Evolutionary conservation across 345 rosid genomes (phyloP), one percentile per base, ranked within the genome.

Genomic region (Arabidopsis arenosa): DNA sequence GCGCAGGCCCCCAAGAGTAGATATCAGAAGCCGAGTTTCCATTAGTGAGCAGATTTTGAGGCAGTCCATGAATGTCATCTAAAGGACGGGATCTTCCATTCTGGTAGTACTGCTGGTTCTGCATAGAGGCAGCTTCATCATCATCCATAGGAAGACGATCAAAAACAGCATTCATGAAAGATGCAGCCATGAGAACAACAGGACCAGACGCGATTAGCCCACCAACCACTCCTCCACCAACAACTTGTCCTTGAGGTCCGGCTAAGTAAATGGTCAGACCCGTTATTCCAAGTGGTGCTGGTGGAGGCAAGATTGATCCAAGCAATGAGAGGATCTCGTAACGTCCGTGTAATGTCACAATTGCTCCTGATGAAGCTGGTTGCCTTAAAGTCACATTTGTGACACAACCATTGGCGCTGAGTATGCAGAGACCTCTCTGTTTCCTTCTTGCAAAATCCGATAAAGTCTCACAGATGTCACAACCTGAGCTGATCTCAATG

Each of bases 241-340:
- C 95, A 56, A 94, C 92, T 75, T 94, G 98, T 30, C 98, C 98
- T 59, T 90, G 98, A 44, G 89, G 85, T 62, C 98, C 97, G 12
- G 97, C 90, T n/a, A 94, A 71, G 86, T 92, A 92, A 74, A 94
- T 85, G 63, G 93, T 92, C 11, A 94, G 78, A 66, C 98, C 97
- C 0, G 90, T 89, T 45, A 94, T 86, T 32, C 96, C 97, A 0
- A 87, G 89, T 0, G 97, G 97, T 59, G 97, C 91, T 1, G 96
- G 97, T 7, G 95, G 97, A 7, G 96, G 98, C 80, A 95, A 82
- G 83, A 92, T 83, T 0, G 97, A 92, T 17, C 99, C 99, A 0
- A 90, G 90, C 85, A 95, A 75, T 0, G 99, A 92, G 8, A 95
- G 92, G 61, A 95, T 95, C 88, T 92, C 99, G 32, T 88, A 95